Evolutionary conservation across 2,329 filamentous ascomycete genomes (phyloP), one percentile per base, ranked within the genome.

Genomic region (Aspergillus sp.): DNA sequence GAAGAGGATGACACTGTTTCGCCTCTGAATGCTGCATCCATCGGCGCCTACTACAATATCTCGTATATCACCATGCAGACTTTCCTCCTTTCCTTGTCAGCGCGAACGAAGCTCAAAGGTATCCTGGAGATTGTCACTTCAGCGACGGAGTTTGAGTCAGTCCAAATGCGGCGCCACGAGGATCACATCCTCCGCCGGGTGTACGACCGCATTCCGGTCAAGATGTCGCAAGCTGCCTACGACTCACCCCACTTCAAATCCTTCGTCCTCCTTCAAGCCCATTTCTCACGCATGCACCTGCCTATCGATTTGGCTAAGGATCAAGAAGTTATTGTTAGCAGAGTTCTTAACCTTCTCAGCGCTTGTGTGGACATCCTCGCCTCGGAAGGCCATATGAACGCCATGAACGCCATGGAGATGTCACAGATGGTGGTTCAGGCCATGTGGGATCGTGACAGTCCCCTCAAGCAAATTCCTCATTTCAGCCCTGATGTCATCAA

Each of bases 51-150:
- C 82, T 99, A 99, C 83, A 98, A 97, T 76, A 96, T 99, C 70
- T 97, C 93, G 6, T 98, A 97, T 78, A 90, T 96, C 74, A 99
- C 95, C 3, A 99, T 99, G 93, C 93, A 99, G 78, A 99, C 95
- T 0, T 93, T 99, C 82, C 81, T 99, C 52, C 82, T 99, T 56
- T 99, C 95, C 14, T 83, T 99, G 47, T 93, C 86, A 55, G 87
- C 87, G 43, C 89, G 89, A 66, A 98, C 93, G 4, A 98, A 96
- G 80, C 86, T 99, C 64, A 99, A 99, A 83, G 92, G 92, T 47
- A 93, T 99, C 44, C 82, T 99, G 55, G 95, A 99, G 75, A 98
- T 99, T 67, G 88, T 98, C 60, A 97, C 95, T 1, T 96, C 95
- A 1, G 96, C 96, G 5, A 96, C 92, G 1, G 95, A 99, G 72